Evolutionary conservation across 2,329 filamentous ascomycete genomes (phyloP).

Genomic region (Neophaeococcomyces mojaviensis): DNA sequence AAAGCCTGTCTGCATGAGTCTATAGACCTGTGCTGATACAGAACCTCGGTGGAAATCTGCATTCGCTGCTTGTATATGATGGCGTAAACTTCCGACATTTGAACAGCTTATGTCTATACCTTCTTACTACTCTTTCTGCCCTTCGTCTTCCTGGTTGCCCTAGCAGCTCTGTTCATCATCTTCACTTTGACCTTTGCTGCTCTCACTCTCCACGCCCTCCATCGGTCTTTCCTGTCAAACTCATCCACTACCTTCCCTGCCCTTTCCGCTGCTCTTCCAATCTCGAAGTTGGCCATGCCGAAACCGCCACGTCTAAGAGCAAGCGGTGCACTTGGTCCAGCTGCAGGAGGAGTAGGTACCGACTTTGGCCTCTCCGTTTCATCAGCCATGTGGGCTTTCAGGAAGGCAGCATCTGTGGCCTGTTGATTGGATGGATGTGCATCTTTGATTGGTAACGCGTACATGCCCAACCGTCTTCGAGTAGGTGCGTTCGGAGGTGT

Average conservation of each 20-base stretch:
- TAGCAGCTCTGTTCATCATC: conserved; percentile 47
- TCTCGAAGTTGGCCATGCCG: conserved; percentile 47
- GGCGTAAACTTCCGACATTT: too few species aligned
- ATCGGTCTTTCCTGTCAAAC: conserved; percentile 54
- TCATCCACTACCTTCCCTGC: conserved; percentile 49
- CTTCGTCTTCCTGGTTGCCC: conserved; percentile 55
- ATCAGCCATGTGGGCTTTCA: conserved; percentile 12
- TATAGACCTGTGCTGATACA: too few species aligned
- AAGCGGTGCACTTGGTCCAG: conserved; percentile 22
- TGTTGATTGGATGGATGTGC: conserved; percentile 10
- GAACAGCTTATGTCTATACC: background rate
- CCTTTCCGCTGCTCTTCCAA: conserved; percentile 34
- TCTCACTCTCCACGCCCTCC: conserved; percentile 58
- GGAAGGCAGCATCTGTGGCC: conserved; percentile 12
- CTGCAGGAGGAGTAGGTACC: conserved; percentile 23
- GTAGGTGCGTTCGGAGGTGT: conserved; percentile 66
- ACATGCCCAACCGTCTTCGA: conserved; percentile 68
- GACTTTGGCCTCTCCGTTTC: conserved; percentile 21
- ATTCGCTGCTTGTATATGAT: too few species aligned
- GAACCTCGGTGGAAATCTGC: too few species aligned
- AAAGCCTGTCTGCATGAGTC: too few species aligned
- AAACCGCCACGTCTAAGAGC: conserved; percentile 24
- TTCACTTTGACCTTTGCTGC: conserved; percentile 40
- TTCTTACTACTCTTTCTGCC: conserved; percentile 48
- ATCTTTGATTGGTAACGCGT: conserved; percentile 40